Evolutionary conservation across 176 grass and related monocot species (phyloP), one percentile per base, ranked within the genome.

Genomic region (Phragmites australis): DNA sequence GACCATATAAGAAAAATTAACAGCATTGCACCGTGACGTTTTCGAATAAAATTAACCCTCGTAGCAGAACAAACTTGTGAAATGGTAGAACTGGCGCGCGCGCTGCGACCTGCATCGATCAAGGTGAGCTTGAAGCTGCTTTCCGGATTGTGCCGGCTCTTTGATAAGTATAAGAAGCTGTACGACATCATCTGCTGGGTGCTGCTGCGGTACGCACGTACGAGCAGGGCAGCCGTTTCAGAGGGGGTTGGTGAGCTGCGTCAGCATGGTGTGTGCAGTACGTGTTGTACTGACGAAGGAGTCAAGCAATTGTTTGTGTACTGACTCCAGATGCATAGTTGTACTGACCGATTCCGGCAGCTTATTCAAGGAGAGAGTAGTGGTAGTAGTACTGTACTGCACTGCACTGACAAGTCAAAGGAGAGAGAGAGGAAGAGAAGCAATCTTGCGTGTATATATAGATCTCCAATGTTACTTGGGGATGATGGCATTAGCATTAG

Each of bases 381-480:
- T n/a, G 25, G 30, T 14, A 13, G 67, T 66, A 74, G 50, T 84
- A 53, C 76, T 75, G 87, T 84, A 84, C 76, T 84, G 61, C 48
- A 75, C 61, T 25, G 25, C 30, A 27, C 7, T 16, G 29, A 7
- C 62, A 43, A 32, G 39, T 5, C 18, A 22, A 62, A 9, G 45
- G 13, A n/a, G n/a, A n/a, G n/a, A n/a, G n/a, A n/a, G n/a, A n/a
- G n/a, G n/a, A n/a, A n/a, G n/a, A n/a, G n/a, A n/a, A n/a, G n/a
- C n/a, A 27, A 37, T 13, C 29, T 53, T 78, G 56, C 65, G 57
- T 70, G 26, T 77, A 82, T 78, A 73, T 82, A 82, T 82, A 54
- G 13, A 81, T 45, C 87, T 69, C 42, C 25, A 5, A 10, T 21
- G 34, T 52, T 70, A 10, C 50, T 44, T 46, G 61, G n/a, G 26